Conservation (phyloP, 2,329 filamentous ascomycete genomes). For the Knufia fluminis region DNA sequence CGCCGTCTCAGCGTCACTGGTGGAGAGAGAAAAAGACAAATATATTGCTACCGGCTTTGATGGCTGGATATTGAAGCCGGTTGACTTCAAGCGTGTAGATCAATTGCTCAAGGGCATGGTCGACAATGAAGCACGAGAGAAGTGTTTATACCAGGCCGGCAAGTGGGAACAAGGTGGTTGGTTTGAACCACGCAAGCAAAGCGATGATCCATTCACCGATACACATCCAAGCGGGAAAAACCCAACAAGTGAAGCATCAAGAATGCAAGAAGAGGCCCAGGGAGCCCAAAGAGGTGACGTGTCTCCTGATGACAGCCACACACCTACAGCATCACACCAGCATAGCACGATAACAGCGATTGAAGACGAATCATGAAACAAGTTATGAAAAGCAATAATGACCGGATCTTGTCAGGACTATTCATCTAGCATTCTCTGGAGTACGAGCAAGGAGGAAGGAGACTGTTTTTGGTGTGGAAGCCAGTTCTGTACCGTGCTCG, state of each 20-base stretch:
- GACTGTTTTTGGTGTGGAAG: no score
- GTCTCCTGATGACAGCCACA: background rate
- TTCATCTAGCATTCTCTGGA: no score
- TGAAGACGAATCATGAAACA: background rate
- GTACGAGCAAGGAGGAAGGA: no score
- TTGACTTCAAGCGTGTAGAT: conserved; percentile 67
- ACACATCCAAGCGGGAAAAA: conserved; percentile 22
- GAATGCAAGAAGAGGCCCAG: background rate
- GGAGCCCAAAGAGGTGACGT: no score
- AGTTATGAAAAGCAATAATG: no score
- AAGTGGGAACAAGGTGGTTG: conserved; percentile 81
- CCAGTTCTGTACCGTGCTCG: no score
- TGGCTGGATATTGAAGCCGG: conserved; percentile 83
- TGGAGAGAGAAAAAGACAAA: conserved; percentile 57
- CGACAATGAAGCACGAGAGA: conserved; percentile 47
- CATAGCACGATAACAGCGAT: background rate
- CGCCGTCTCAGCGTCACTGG: conserved; percentile 73
- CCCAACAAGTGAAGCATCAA: conserved; percentile 7
- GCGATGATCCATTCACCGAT: conserved; percentile 17
- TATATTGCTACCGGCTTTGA: conserved; percentile 78
- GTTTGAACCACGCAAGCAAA: conserved; percentile 47
- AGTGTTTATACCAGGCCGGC: conserved; percentile 60
- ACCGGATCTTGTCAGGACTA: no score
- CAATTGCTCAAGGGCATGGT: conserved; percentile 61
- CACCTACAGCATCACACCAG: background rate